Evolutionary conservation across 225 moss, liverwort and hornwort species (phyloP), one percentile per base, ranked within the genome.

Genomic region (Polytrichum commune): DNA sequence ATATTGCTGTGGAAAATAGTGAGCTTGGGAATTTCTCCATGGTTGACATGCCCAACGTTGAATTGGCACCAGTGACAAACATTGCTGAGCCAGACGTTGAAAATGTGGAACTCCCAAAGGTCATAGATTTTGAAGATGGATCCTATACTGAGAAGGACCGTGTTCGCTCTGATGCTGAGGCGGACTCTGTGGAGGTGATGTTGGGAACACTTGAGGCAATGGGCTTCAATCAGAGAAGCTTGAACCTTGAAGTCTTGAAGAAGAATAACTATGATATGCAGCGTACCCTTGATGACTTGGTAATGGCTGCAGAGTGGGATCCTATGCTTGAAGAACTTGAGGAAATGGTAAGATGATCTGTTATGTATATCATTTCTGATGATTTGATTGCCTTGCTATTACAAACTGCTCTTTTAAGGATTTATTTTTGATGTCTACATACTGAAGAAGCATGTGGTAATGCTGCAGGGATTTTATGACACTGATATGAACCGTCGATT

Each of bases 301-400:
- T 91, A 19, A 83, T 81, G 70, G 92, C 82, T 67, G 91, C 88
- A 13, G 97, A 93, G 27, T 98, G 97, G 97, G 95, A 93, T 78
- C 92, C 95, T 0, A 92, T 98, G 83, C 77, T 98, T 16, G 92
- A 91, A 68, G 94, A 98, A 72, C 82, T 98, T 0, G 93, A 98
- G 69, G 97, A 94, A 78, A 98, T 98, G 97, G 96, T 93, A 80
- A 67, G 84, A 26, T 6, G 22, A 18, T 66, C 4, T 16, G 24
- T 9, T 22, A 24, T 23, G 22, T n/a, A 23, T 23, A 58, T 58
- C 6, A 6, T 7, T 23, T 9, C 22, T 22, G 58, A 16, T 46
- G 46, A 16, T 46, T 46, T 46, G 10, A 46, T 46, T 13, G 13
- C 16, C 46, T 46, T 46, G 46, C 4, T 46, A 13, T 46, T 46